Conservation (phyloP, 305 asterid species). For the Andrographis paniculata region DNA sequence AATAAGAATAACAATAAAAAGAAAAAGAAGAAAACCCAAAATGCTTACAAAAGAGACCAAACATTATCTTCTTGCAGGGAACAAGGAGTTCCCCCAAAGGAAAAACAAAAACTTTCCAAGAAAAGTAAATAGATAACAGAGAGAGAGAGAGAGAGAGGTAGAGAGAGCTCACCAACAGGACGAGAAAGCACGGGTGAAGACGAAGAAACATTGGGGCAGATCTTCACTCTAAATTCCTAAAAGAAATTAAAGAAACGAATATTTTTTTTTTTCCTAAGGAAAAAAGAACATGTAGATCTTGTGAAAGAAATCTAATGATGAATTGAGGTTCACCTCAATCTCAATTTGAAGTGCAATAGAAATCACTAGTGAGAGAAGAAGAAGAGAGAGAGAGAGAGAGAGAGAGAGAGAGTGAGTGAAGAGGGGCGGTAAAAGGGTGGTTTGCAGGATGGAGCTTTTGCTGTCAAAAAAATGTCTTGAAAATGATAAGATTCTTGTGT, state of each 20-base stretch:
- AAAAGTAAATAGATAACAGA: not conserved
- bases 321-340: too few relatives aligned
- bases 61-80: too few relatives aligned
- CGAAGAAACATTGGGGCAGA: conserved; percentile 29
- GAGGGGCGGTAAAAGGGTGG: not conserved
- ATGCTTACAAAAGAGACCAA: too few relatives aligned
- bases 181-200: conserved; percentile 17
- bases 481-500: conserved; percentile 15
- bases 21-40: too few relatives aligned
- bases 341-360: not conserved
- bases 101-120: not conserved
- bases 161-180: conserved; percentile 20
- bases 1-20: too few relatives aligned
- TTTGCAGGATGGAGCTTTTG: too few relatives aligned
- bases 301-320: not conserved
- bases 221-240: conserved; percentile 18
- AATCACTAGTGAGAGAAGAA: not conserved
- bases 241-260: conserved; percentile 1
- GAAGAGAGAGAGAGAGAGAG: not conserved
- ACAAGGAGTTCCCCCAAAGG: too few relatives aligned
- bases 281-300: not conserved
- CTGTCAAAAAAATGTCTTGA: too few relatives aligned
- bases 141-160: conserved; percentile 5
- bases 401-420: not conserved
- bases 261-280: not conserved